A percentile compares a stretch with the other conserved stretches of the same genome.
Conservation (phyloP, 129 eudicot genomes). For the Pseudognaphalium luteoalbum region DNA sequence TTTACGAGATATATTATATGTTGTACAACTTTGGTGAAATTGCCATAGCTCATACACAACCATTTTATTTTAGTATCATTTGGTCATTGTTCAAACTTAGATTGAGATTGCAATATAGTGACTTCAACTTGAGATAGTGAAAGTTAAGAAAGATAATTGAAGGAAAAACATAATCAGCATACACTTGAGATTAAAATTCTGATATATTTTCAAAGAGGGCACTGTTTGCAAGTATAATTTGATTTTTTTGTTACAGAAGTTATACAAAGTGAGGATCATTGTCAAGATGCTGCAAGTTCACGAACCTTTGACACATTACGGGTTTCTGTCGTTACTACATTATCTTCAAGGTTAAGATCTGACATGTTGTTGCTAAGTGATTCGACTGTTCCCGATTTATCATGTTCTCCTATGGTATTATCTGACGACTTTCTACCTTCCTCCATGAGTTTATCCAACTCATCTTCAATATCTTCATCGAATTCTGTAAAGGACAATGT, state of each 20-base stretch:
- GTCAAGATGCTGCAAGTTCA: conserved; percentile 38
- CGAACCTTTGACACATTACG: conserved; percentile 21
- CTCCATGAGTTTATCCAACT: conserved; percentile 59
- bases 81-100: no score
- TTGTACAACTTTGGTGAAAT: no score
- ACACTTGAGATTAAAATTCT: neutral
- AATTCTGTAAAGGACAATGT: conserved; percentile 35
- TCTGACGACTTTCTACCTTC: conserved; percentile 30
- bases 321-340: conserved; percentile 8
- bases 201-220: neutral
- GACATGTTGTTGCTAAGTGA: conserved; percentile 48
- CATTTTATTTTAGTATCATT: no score
- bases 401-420: conserved; percentile 23
- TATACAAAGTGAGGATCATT: neutral
- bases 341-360: conserved; percentile 50
- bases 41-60: no score
- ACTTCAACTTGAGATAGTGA: neutral
- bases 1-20: no score
- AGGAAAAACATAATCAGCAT: neutral
- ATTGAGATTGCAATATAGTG: neutral
- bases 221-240: neutral
- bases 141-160: neutral
- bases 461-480: conserved; percentile 79
- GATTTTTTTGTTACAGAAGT: neutral
- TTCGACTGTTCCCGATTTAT: conserved; percentile 35